Evolutionary conservation across 768 basidiomycete genomes (phyloP).

Genomic region (Boletus vermiculosoides): DNA sequence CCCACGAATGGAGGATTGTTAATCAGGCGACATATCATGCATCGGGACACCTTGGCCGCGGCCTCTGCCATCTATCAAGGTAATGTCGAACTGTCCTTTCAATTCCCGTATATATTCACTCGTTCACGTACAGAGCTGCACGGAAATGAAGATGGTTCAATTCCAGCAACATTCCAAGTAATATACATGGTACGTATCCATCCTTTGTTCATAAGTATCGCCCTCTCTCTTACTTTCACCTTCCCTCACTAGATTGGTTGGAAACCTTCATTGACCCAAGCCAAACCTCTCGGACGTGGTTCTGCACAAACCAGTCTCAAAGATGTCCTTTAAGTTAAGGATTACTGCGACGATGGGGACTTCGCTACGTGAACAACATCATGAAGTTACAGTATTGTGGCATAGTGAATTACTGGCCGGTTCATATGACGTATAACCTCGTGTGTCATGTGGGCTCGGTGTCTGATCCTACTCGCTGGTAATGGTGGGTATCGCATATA

Average conservation of each 20-base stretch:
- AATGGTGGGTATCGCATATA: background rate
- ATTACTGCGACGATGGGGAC: background rate
- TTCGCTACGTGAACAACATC: background rate
- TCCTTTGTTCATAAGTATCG: background rate
- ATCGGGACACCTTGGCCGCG: slow-evolving; percentile 85
- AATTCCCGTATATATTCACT: background rate
- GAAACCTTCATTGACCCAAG: slow-evolving; percentile 71
- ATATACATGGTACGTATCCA: slow-evolving; percentile 76
- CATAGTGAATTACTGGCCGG: background rate
- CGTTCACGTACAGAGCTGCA: slow-evolving; percentile 63
- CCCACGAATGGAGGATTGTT: background rate
- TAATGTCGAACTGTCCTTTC: slow-evolving; percentile 28
- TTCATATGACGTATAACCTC: background rate
- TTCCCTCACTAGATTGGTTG: slow-evolving; percentile 61
- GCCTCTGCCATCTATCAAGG: slow-evolving; percentile 94
- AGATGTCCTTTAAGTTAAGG: slow-evolving; percentile 46
- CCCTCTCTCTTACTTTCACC: background rate
- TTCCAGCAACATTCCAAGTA: slow-evolving; percentile 95
- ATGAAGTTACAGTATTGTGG: too few relatives aligned
- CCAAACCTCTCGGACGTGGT: slow-evolving; percentile 63
- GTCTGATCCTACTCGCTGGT: background rate
- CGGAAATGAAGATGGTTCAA: slow-evolving; percentile 75
- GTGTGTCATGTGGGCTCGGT: background rate
- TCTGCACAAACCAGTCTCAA: slow-evolving; percentile 59
- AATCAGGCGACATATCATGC: slow-evolving; percentile 61